These are phyloP conservation scores for Volvox carteri DNA, from an alignment of 163 green algal species.

Conservation along the genomic window DNA sequence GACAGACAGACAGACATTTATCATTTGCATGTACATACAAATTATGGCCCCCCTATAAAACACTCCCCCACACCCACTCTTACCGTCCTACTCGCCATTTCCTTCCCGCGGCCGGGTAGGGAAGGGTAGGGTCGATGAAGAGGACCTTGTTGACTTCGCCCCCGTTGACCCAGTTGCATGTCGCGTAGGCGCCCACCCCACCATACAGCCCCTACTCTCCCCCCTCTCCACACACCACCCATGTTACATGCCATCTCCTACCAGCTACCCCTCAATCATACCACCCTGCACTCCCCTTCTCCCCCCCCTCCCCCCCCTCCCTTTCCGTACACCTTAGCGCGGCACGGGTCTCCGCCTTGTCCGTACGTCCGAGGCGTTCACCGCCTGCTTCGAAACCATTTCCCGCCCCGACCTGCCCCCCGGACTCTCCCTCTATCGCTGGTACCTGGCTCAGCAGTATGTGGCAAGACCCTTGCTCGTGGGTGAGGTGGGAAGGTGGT, in stretches of 20 bases:
- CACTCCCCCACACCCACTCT: too few species aligned
- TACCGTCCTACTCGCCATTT: too few species aligned
- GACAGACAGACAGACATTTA: too few species aligned
- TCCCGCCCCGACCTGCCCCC: constrained; percentile 65
- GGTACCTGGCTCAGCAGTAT: constrained; percentile 79
- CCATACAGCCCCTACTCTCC: too few species aligned
- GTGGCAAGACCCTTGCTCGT: constrained; percentile 68
- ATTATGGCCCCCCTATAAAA: too few species aligned
- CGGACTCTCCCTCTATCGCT: constrained; percentile 73
- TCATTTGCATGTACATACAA: too few species aligned
- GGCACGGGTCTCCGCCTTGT: constrained; percentile 73
- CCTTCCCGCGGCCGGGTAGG: too few species aligned
- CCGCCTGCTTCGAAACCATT: constrained; percentile 73
- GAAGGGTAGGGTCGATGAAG: too few species aligned
- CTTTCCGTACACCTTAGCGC: constrained; percentile 36
- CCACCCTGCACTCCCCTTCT: background rate
- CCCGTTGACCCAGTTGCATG: too few species aligned
- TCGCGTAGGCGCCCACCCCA: too few species aligned
- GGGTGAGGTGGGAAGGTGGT: constrained; percentile 29
- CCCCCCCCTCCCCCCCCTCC: background rate
- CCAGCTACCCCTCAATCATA: background rate
- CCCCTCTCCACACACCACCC: background rate
- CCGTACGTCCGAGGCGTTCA: constrained; percentile 61
- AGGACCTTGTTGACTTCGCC: too few species aligned
- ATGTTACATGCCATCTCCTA: too few species aligned